Percentiles rank a stretch among this genome's conserved stretches.
Conservation (phyloP, 2,329 filamentous ascomycete species). For the Didymella sp. region DNA sequence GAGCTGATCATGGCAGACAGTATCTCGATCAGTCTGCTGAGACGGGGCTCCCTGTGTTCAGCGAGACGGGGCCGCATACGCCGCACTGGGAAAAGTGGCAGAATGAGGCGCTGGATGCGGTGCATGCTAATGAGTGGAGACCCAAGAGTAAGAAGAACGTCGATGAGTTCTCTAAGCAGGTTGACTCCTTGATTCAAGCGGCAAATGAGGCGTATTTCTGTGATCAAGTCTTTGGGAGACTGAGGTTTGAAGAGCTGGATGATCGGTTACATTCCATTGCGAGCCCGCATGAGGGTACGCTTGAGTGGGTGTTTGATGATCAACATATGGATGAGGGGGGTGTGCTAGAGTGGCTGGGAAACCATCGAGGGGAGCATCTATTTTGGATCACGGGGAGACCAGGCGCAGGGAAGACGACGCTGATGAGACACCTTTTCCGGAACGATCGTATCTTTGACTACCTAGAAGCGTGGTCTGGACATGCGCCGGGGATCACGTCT, state of each 20-base stretch:
- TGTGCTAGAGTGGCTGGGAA: constrained; percentile 40
- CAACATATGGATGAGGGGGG: constrained; percentile 22
- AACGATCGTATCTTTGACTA: constrained; percentile 35
- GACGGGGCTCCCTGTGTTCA: constrained; percentile 35
- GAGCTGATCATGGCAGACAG: constrained; percentile 24
- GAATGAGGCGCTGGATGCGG: constrained; percentile 33
- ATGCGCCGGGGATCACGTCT: constrained; percentile 41
- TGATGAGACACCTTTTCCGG: constrained; percentile 51
- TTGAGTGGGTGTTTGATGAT: constrained; percentile 37
- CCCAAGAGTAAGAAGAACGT: constrained; percentile 39
- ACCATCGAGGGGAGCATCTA: constrained; percentile 34
- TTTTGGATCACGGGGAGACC: constrained; percentile 50
- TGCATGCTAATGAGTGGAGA: constrained; percentile 38
- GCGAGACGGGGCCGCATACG: constrained; percentile 23
- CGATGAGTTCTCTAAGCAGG: constrained; percentile 37
- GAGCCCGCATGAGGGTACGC: constrained; percentile 28
- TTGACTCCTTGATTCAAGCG: constrained; percentile 28
- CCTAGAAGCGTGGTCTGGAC: constrained; percentile 41
- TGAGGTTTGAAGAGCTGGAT: constrained; percentile 35
- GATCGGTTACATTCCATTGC: constrained; percentile 35
- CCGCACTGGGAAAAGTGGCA: constrained; percentile 40
- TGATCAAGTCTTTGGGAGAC: constrained; percentile 29
- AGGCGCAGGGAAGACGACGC: constrained; percentile 57
- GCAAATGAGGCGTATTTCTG: constrained; percentile 36
- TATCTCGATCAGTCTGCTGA: constrained; percentile 42